A percentile compares a stretch with the other conserved stretches of the same genome.
Evolutionary conservation across 352 stramenopile species (phyloP).

Genomic region (Phytophthora brassicae): DNA sequence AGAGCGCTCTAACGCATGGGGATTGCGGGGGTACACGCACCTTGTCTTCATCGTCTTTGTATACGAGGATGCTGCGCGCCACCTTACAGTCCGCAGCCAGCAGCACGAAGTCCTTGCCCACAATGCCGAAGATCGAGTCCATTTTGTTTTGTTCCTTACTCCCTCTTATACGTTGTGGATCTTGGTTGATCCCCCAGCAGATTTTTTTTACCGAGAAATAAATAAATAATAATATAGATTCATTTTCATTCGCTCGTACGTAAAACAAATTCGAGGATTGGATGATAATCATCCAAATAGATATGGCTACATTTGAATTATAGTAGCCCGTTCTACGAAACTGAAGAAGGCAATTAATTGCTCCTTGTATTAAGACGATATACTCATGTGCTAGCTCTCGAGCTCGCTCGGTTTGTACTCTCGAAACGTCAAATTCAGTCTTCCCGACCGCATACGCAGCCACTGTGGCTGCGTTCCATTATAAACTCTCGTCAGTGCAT

Average conservation of each 20-base stretch:
- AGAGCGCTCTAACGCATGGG: background rate
- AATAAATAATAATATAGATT: background rate
- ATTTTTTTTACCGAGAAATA: background rate
- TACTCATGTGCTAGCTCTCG: slow-evolving; percentile 7
- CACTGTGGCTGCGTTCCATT: slow-evolving; percentile 50
- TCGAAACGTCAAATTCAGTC: slow-evolving; percentile 75
- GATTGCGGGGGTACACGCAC: slow-evolving; percentile 37
- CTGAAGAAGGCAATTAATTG: too few species aligned
- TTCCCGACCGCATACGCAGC: slow-evolving; percentile 58
- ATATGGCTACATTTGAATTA: too few species aligned
- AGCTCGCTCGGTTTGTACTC: slow-evolving; percentile 53
- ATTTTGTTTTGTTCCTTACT: slow-evolving; percentile 41
- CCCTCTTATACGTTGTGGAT: slow-evolving; percentile 33
- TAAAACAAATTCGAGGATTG: too few species aligned
- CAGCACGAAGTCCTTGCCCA: slow-evolving; percentile 92
- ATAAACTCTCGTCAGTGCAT: slow-evolving; percentile 69
- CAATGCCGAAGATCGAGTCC: slow-evolving; percentile 89
- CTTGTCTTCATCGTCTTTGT: slow-evolving; percentile 94
- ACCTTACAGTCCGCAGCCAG: slow-evolving; percentile 90
- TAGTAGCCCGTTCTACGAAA: too few species aligned
- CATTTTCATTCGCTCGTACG: too few species aligned
- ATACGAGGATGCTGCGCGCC: slow-evolving; percentile 90
- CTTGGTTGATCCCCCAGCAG: slow-evolving; percentile 8
- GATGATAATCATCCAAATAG: too few species aligned
- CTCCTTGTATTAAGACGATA: too few species aligned